Evolutionary conservation across 768 basidiomycete genomes (phyloP), one percentile per base, ranked within the genome.

Genomic region (Naganishia antarctica): DNA sequence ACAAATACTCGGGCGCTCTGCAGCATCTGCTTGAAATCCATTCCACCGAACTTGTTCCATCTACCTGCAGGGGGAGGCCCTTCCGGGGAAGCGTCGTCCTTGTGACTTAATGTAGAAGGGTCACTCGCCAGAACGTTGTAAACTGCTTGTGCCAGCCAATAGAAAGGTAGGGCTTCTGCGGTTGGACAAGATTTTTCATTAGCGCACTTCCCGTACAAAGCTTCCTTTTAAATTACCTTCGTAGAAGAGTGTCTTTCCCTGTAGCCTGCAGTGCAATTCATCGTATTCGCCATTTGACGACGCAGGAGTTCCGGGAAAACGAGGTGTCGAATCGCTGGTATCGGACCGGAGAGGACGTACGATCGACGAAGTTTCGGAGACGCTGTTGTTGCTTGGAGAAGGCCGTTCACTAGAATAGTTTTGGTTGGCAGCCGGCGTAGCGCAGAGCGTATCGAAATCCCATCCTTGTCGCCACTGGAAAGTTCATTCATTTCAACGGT

Each of bases 391-490:
- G 9, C 63, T 29, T 37, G 61, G 46, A 3, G 49, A 41, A 37
- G 45, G 26, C 16, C 13, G 21, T 37, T 43, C 34, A 21, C 40
- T 40, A 49, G 23, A 6, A 40, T 47, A 43, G 48, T 37, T 16
- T 34, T 32, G 62, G 28, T 48, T 61, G n/a, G 48, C 60, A 16
- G 44, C 59, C 4, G 73, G 66, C 2, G 65, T 65, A 9, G 63
- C 63, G 66, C 78, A 79, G 1, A 74, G 53, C 15, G 70, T 58
- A 63, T 80, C 79, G 63, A 78, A 77, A 66, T 79, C 78, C 78
- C 78, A 79, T 7, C 78, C 78, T 72, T 74, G 68, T 37, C 78
- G 67, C 79, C 79, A 80, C 77, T 79, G 57, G 9, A 25, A 43
- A 46, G 26, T n/a, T 11, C 15, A 46, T 16, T 31, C 44, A 6